Evolutionary conservation across 129 eudicot genomes (phyloP), one percentile per base, ranked within the genome.

Genomic region (carrot (Daucus carota)): DNA sequence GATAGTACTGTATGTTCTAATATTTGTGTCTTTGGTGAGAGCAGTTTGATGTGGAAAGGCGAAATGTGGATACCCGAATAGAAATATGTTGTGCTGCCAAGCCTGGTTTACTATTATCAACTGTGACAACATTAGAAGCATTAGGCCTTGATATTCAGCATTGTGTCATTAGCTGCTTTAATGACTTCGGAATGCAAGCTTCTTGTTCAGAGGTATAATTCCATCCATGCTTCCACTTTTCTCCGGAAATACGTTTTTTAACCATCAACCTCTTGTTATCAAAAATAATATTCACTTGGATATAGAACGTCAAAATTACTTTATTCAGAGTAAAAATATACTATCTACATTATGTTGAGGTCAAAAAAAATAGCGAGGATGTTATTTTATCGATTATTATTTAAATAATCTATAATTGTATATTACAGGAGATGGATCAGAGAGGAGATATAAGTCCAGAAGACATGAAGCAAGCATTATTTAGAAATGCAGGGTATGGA

Each of bases 31-130:
- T 3, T 36, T 68, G 73, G 40, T 69, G 65, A n/a, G 47, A 17
- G 78, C 82, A 92, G 98, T 93, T 93, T 81, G 88, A 88, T n/a
- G 98, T 93, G 72, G 96, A 93, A 66, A 84, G 95, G 76, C 81
- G 90, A 73, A 76, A 80, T 12, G 42, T 72, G 45, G 92, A 92
- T 28, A 88, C 94, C 43, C 74, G 81, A 59, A 81, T 93, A 5
- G 81, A 87, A 73, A 82, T 90, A n/a, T 82, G 89, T 18, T 93
- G 98, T 81, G 81, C 81, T 8, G 84, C 90, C 34, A 90, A 88
- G 83, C 90, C 96, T 0, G 96, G 92, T 26, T 40, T 93, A 16
- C 38, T 93, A 76, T 68, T 93, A 70, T 93, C 98, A 15, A 93
- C 98, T 11, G 72, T 93, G 42, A 81, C 87, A 12, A 88, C 95